Base-by-base conservation (phyloP, 208 protist genomes). In the Trypanosoma caninum region DNA sequence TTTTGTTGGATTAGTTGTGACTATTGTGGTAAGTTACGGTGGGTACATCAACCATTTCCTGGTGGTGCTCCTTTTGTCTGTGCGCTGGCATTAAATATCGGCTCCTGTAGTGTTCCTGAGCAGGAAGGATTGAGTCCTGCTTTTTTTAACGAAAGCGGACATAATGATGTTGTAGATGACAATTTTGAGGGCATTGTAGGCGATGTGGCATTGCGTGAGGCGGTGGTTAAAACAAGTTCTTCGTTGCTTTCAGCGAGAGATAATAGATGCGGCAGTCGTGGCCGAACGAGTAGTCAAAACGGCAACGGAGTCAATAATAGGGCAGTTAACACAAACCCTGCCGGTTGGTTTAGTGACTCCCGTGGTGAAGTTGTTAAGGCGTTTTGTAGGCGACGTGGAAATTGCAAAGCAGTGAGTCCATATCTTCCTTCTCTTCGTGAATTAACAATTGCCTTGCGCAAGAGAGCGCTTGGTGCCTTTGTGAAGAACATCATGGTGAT, bases 1-100 rank as follows among this genome's bases (percentile, higher is more conserved):
- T 91, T 86, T 54, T 93, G 87, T 64, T 93, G 84, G 83, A 73
- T 81, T 13, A 72, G 75, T 28, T 93, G 87, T 55, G 87, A 90
- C 34, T 41, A 48, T 14, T 93, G 87, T 45, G 87, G 87, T 22
- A 93, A 93, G 60, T 55, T 93, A 52, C 68, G 87, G n/a, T 80
- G 81, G 37, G 66, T 88, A 16, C 78, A 84, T n/a, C 87, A 93
- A 59, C 87, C 87, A 4, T 93, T 91, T 45, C 87, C 87, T 2
- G 87, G 87, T 50, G 87, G 83, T 0, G 72, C 79, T 6, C 87
- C 87, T 28, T 93, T 93, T 69, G 76, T 93, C 27, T 93, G 87
- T 56, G 72, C 74, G 13, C 71, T 93, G 42, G 67, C 76, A 4
- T 27, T 56, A 33, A 57, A 59, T 42, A 62, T 80, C 23, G 46